Evolutionary conservation across 495 filamentous ascomycete species (phyloP), one percentile per base, ranked within the genome.

Genomic region (Aspergillus affinis): DNA sequence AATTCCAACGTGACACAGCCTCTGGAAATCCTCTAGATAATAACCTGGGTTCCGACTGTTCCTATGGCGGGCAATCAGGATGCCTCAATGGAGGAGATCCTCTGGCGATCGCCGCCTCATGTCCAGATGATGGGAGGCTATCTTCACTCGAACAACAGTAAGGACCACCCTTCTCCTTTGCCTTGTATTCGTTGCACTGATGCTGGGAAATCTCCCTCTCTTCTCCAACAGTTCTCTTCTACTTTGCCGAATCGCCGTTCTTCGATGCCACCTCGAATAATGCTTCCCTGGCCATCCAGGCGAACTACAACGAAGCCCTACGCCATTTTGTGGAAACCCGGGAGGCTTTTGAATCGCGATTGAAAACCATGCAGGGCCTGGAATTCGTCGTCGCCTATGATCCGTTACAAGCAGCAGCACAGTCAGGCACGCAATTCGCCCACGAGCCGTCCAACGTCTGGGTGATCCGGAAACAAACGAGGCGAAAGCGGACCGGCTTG

Each of bases 241-340:
- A 98, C 73, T 97, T 98, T 70, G 83, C 86, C 51, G 75, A 88
- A 61, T 96, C 91, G 3, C 91, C 92, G 0, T 98, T 97, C 79
- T 98, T 90, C 72, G 94, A 98, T 67, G 78, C 76, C 23, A 92
- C 87, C 9, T 92, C 91, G 36, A 97, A 96, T 75, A 98, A 98
- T 72, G 86, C 85, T 59, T 82, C 87, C 6, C 71, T 97, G 47
- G 82, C 84, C 59, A 84, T 81, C 55, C 93, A 98, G 72, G 88
- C 90, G 23, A 82, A 81, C 60, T 87, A 82, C 77, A 92, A 93
- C 68, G 82, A 84, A 64, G 83, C 90, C 70, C 81, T 84, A 55
- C 78, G 84, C 8, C 77, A 84, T 52, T 75, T 88, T 32, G 70
- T 90, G 30, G 72, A 81, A 60, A 92, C 88, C 3, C 86, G 92